A percentile compares a stretch with the other conserved stretches of the same genome.
phyloP scores from a whole-genome alignment of 495 filamentous ascomycete species.

The Neurospora africana region DNA sequence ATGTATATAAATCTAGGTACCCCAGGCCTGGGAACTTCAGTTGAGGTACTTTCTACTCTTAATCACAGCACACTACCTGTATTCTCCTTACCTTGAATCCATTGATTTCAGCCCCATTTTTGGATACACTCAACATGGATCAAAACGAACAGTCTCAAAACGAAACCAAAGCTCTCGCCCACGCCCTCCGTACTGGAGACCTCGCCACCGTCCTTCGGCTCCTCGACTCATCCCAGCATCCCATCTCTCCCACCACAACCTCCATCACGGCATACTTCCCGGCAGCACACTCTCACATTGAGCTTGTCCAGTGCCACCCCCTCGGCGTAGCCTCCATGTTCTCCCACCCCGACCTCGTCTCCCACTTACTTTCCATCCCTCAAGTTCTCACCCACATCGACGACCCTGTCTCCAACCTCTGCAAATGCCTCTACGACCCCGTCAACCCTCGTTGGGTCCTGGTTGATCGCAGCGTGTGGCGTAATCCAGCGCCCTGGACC shows the following conservation, averaged over 20 bases:
- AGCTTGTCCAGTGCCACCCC: background rate
- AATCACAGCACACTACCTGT: background rate
- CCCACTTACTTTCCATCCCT: background rate
- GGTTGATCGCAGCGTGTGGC: background rate
- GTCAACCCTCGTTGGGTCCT: background rate
- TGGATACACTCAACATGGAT: background rate
- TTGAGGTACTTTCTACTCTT: background rate
- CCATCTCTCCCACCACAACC: background rate
- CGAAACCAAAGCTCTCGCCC: background rate
- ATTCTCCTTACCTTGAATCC: background rate
- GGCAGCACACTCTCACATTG: background rate
- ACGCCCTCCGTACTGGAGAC: background rate
- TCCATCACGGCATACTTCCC: background rate
- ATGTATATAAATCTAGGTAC: background rate
- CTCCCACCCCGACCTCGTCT: background rate
- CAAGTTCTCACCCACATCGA: background rate
- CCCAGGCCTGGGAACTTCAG: background rate
- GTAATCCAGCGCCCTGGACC: background rate
- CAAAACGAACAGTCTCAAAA: background rate
- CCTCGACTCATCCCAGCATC: background rate
- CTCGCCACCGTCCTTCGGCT: background rate
- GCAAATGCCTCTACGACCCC: background rate
- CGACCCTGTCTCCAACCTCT: background rate
- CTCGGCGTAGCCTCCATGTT: background rate
- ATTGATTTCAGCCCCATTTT: background rate